Conservation (phyloP, 2,329 filamentous ascomycete genomes). For the Hypoxylon rubiginosum region DNA sequence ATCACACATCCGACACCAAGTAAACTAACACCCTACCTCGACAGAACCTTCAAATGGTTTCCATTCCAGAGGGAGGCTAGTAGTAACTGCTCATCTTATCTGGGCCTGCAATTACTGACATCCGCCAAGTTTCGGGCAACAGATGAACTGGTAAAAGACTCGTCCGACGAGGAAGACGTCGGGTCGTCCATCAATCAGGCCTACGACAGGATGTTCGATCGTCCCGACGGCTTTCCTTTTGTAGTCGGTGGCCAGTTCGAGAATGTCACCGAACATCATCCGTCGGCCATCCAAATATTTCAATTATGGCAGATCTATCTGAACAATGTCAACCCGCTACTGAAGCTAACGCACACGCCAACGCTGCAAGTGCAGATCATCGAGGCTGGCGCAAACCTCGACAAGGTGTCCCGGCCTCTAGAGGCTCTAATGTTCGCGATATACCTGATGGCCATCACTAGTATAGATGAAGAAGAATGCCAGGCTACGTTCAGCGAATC, state of each 20-base stretch:
- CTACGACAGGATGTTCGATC: conserved; percentile 70
- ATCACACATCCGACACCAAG: conserved; percentile 6
- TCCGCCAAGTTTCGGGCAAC: conserved; percentile 62
- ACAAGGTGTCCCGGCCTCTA: conserved; percentile 67
- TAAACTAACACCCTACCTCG: conserved; percentile 23
- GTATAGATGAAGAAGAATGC: conserved; percentile 68
- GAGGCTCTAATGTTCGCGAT: conserved; percentile 78
- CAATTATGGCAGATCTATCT: conserved; percentile 78
- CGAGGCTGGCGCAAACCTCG: conserved; percentile 68
- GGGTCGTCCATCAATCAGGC: conserved; percentile 69
- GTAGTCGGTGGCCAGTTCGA: conserved; percentile 61
- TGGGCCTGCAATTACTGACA: conserved; percentile 35
- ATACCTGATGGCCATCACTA: conserved; percentile 70
- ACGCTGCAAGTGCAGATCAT: conserved; percentile 75
- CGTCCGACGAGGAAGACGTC: conserved; percentile 68
- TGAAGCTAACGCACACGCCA: conserved; percentile 77
- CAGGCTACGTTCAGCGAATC: conserved; percentile 65
- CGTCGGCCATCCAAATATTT: conserved; percentile 70
- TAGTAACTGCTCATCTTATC: conserved; percentile 19
- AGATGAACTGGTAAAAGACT: conserved; percentile 64
- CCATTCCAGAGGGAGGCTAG: conserved; percentile 66
- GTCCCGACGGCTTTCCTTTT: conserved; percentile 70
- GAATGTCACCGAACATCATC: conserved; percentile 64
- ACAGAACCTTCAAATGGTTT: conserved; percentile 62
- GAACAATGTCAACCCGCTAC: conserved; percentile 76